Evolutionary conservation across 2,329 filamentous ascomycete species (phyloP), one percentile per base, ranked within the genome.

Genomic region (Aspergillus sojae): DNA sequence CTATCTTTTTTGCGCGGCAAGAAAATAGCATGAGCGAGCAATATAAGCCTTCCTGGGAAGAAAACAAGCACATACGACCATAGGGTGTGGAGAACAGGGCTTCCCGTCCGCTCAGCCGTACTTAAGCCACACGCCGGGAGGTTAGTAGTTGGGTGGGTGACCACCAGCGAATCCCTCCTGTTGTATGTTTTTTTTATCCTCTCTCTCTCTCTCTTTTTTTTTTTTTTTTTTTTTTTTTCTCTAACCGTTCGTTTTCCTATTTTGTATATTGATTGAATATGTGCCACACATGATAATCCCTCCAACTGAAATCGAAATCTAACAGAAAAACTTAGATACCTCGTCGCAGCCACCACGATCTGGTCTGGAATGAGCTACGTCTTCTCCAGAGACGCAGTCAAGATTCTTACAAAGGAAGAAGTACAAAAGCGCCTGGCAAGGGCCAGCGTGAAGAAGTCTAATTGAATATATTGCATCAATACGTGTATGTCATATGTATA

Each of bases 341-440:
- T 96, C 16, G 94, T 99, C 3, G 94, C 93, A 0, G 86, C 85
- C 0, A 99, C 95, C 4, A 99, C 95, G 0, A 79, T 96, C 6
- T 98, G 94, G 92, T 97, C 93, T 66, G 95, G 95, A 9, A 84
- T 94, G 16, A 97, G 94, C 77, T 99, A 99, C 76, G 84, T 96
- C 7, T 96, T 90, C 75, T 92, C 88, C 69, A 97, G 95, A 76
- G 91, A 96, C 71, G 94, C 93, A 0, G 94, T 98, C 36, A 96
- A 91, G 77, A 97, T 98, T 61, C 77, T 98, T 48, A 81, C 76
- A 16, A 79, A 82, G 48, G 72, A 80, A 56, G 78, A 81, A 58
- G 69, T 79, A 21, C 76, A 79, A 58, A 74, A 73, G 62, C 74
- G 74, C 54, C 71, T 76, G 58, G 70, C 72, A 7, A 70, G 72